Percentiles rank a stretch among this genome's conserved stretches.
phyloP scores from a whole-genome alignment of 2,329 filamentous ascomycete species.

The Pseudogymnoascus sp. region DNA sequence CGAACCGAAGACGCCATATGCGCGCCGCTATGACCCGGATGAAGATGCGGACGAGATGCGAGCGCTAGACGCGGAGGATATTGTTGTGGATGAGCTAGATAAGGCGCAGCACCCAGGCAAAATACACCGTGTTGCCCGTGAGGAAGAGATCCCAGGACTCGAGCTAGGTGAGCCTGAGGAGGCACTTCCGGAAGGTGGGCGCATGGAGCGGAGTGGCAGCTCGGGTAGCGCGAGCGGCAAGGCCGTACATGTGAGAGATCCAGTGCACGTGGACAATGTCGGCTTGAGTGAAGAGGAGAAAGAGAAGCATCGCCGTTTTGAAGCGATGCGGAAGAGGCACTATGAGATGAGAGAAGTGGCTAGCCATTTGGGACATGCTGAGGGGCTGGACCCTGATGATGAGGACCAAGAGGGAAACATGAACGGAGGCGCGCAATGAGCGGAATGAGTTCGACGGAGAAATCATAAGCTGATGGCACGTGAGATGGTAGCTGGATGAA shows the following conservation, averaged over 20 bases:
- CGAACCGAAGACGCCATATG: constrained; percentile 96
- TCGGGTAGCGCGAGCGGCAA: constrained; percentile 42
- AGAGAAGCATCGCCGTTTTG: constrained; percentile 88
- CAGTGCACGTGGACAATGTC: constrained; percentile 42
- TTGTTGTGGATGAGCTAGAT: constrained; percentile 62
- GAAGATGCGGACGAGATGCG: constrained; percentile 72
- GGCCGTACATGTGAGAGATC: constrained; percentile 71
- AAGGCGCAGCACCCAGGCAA: constrained; percentile 26
- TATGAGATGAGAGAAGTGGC: constrained; percentile 99
- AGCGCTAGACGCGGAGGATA: constrained; percentile 58
- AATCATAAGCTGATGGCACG: not conserved
- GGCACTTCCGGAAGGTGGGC: constrained; percentile 45
- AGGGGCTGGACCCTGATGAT: constrained; percentile 51
- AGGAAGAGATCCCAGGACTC: constrained; percentile 83
- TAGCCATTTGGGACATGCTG: constrained; percentile 69
- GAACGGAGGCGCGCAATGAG: constrained; percentile 21
- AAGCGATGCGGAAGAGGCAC: constrained; percentile 86
- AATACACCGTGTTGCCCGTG: constrained; percentile 29
- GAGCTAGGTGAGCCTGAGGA: constrained; percentile 91
- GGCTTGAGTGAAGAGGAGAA: constrained; percentile 61
- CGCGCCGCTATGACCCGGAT: constrained; percentile 78
- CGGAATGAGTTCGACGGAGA: constrained; percentile 5
- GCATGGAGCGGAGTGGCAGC: constrained; percentile 24
- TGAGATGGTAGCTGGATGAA: not conserved
- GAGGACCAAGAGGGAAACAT: constrained; percentile 44